Base-by-base conservation (phyloP, 495 filamentous ascomycete species). In the Penicillium atrosanguineum region DNA sequence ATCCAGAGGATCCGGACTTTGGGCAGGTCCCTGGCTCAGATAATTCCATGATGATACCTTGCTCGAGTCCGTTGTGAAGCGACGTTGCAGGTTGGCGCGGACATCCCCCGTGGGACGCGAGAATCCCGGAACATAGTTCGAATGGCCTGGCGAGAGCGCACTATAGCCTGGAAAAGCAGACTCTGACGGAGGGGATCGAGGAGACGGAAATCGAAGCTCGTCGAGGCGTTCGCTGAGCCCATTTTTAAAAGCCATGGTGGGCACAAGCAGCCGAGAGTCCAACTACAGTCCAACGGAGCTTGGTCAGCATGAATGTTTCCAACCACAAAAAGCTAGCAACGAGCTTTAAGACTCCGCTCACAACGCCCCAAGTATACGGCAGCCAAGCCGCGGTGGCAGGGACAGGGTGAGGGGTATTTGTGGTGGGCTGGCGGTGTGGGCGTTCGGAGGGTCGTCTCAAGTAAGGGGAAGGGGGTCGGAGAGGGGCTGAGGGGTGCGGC, bases 11-110 rank as follows among this genome's bases (percentile, higher is more conserved):
- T 88, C 85, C 51, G 79, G 73, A 36, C 72, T 67, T 55, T 78
- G 75, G 46, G 76, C 63, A 44, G 79, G 64, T 55, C 81, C 74
- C 71, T 85, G 79, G 42, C 80, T 84, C 68, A 95, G 79, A 52
- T 88, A 84, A 45, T 81, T 87, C 77, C 93, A 79, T 48, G 61
- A 62, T 57, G 90, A 87, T 69, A 95, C 77, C 72, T 88, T 88
- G 63, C 90, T 89, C 50, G 89, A 87, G 62, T 94, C 90, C 25
- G 91, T 94, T 50, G 94, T 98, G 76, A 97, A 97, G 55, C 94
- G 87, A 69, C 94, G 87, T 70, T 91, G 89, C 57, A 96, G 76
- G 57, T 84, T 86, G 39, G 80, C 79, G 69, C 91, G 82, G 47
- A 80, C 78, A 57, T 90, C 87, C 57, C 79, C 81, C 34, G 70